Evolutionary conservation across 1,284 basidiomycete genomes (phyloP).

Genomic region (Ceratobasidium theobromae): DNA sequence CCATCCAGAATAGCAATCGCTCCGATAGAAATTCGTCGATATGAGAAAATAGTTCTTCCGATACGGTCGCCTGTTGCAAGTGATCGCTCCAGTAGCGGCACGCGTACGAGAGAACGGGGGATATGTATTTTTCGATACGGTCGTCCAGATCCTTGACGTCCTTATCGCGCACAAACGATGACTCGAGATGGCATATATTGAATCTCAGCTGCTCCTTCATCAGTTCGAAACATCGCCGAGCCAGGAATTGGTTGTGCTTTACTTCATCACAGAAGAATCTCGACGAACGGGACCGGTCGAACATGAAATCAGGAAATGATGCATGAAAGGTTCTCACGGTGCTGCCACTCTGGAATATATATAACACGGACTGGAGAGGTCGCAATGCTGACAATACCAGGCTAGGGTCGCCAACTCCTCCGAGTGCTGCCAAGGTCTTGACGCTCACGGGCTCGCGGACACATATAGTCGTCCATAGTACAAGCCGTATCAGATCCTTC

Average conservation of each 20-base stretch:
- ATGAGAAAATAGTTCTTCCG: too few relatives aligned
- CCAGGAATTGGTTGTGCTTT: background rate
- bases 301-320: background rate
- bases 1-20: too few relatives aligned
- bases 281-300: background rate
- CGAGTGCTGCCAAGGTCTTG: too few relatives aligned
- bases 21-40: too few relatives aligned
- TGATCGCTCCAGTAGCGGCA: too few relatives aligned
- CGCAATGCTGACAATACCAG: background rate
- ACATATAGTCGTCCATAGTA: background rate
- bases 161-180: too few relatives aligned
- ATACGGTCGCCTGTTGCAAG: too few relatives aligned
- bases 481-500: background rate
- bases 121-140: background rate
- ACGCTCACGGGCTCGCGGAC: background rate
- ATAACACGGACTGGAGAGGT: background rate
- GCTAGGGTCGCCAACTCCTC: background rate
- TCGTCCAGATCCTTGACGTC: background rate
- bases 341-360: background rate
- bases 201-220: too few relatives aligned
- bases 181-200: too few relatives aligned
- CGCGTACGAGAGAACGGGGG: background rate
- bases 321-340: background rate
- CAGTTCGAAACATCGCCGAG: too few relatives aligned
- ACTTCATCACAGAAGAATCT: background rate